phyloP scores from a whole-genome alignment of 1,139 yeast genomes.

The Kurtzmaniella quercitrusa region DNA sequence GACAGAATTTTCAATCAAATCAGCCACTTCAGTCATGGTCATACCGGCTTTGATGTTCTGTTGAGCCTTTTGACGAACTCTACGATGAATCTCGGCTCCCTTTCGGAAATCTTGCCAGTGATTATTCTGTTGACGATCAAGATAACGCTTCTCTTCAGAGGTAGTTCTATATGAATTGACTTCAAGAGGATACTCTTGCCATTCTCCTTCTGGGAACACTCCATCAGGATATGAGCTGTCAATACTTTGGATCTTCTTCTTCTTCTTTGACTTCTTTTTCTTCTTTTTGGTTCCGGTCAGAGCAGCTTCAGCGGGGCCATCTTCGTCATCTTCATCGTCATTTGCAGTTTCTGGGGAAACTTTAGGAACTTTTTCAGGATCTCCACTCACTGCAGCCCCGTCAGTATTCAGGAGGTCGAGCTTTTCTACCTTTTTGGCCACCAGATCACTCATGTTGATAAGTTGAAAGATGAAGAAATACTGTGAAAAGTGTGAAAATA shows the following conservation, averaged over 20 bases:
- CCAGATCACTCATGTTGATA: not conserved
- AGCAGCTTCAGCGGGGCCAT: conserved; percentile 10
- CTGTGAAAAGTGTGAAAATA: not conserved
- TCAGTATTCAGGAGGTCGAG: conserved; percentile 1
- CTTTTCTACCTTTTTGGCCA: conserved; percentile 5
- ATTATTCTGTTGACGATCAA: conserved; percentile 62
- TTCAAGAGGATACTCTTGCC: conserved; percentile 71
- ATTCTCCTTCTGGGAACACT: conserved; percentile 83
- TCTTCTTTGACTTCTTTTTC: conserved; percentile 44
- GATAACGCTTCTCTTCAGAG: conserved; percentile 77
- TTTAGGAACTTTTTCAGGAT: not conserved
- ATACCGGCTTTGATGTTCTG: conserved; percentile 82
- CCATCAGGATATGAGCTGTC: conserved; percentile 67
- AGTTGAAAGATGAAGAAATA: not conserved
- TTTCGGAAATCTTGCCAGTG: conserved; percentile 87
- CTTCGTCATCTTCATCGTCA: conserved; percentile 24
- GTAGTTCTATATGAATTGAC: conserved; percentile 75
- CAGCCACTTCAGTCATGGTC: conserved; percentile 87
- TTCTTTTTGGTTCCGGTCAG: conserved; percentile 32
- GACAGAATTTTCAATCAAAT: conserved; percentile 80
- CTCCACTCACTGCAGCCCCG: conserved; percentile 6
- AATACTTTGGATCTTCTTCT: conserved; percentile 51
- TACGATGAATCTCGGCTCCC: conserved; percentile 93
- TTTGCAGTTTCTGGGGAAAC: conserved; percentile 9
- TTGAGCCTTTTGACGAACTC: conserved; percentile 80